These are phyloP conservation scores for Dendrostoma leiphaemia DNA, from an alignment of 2,329 filamentous ascomycete genomes.

Conservation along the genomic window DNA sequence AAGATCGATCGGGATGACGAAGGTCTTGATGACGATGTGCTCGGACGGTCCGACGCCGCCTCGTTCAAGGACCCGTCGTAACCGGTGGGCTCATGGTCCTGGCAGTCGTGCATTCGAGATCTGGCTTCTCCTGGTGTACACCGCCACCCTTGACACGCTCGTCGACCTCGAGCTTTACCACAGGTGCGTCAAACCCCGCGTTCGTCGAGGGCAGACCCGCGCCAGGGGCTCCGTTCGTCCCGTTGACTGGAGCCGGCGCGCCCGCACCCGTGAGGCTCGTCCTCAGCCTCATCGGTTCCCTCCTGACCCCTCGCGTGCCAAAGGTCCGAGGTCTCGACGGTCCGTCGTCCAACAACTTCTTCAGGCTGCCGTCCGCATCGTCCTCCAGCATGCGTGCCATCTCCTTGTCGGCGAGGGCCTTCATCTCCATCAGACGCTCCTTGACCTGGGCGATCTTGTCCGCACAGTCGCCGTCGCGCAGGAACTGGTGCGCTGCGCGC, in stretches of 20 bases:
- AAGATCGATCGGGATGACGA: too few species aligned
- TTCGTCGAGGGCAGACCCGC: not conserved
- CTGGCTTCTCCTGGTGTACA: slow-evolving; percentile 31
- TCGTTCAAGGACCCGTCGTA: slow-evolving; percentile 4
- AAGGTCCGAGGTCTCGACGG: slow-evolving; percentile 45
- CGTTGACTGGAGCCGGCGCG: slow-evolving; percentile 10
- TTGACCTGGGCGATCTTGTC: slow-evolving; percentile 71
- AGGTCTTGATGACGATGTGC: not conserved
- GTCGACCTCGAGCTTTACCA: slow-evolving; percentile 34
- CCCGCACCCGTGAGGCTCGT: slow-evolving; percentile 20
- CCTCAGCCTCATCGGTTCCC: slow-evolving; percentile 33
- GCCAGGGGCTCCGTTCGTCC: not conserved
- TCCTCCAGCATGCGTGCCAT: slow-evolving; percentile 55
- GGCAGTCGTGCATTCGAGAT: slow-evolving; percentile 42
- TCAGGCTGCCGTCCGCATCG: slow-evolving; percentile 41
- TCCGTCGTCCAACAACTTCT: slow-evolving; percentile 34
- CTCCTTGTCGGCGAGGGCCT: slow-evolving; percentile 59
- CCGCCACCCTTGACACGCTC: slow-evolving; percentile 39
- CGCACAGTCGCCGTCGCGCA: slow-evolving; percentile 84
- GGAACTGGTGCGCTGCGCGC: slow-evolving; percentile 81
- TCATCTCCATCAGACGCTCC: slow-evolving; percentile 61
- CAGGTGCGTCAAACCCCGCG: not conserved
- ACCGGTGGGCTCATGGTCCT: slow-evolving; percentile 25
- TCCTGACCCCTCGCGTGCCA: slow-evolving; percentile 52
- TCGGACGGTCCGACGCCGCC: not conserved